phyloP scores from a whole-genome alignment of 2,329 filamentous ascomycete genomes.

The Aureobasidium subglaciale region DNA sequence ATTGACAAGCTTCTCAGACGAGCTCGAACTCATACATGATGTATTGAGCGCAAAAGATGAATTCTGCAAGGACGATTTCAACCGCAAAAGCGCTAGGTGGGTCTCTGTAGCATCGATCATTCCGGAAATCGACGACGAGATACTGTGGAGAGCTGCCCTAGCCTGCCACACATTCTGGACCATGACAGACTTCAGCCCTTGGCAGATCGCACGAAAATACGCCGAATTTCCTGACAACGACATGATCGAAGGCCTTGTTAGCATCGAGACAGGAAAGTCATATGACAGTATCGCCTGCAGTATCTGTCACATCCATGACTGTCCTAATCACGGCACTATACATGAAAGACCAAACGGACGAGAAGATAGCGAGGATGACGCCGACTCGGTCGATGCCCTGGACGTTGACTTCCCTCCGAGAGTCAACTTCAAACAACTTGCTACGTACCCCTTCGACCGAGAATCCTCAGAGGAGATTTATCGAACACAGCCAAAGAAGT shows the following conservation, averaged over 20 bases:
- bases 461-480: background rate
- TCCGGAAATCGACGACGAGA: constrained; percentile 20
- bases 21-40: background rate
- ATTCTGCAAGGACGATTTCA: constrained; percentile 28
- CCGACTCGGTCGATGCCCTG: constrained; percentile 19
- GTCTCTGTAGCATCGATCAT: constrained; percentile 26
- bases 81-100: constrained; percentile 27
- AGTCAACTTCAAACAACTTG: constrained; percentile 25
- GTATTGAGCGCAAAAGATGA: constrained; percentile 20
- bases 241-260: constrained; percentile 14
- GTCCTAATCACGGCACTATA: constrained; percentile 36
- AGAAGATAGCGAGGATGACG: constrained; percentile 15
- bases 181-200: constrained; percentile 30
- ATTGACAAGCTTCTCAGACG: background rate
- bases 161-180: constrained; percentile 32
- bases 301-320: constrained; percentile 27
- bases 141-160: constrained; percentile 28
- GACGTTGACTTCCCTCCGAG: constrained; percentile 28
- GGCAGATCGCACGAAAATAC: constrained; percentile 1
- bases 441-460: constrained; percentile 10
- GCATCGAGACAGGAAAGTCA: background rate
- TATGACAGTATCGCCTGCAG: constrained; percentile 17
- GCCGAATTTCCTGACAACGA: constrained; percentile 17
- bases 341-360: constrained; percentile 23
- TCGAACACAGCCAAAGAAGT: background rate